These are phyloP conservation scores for Lathyrus aphaca DNA, from an alignment of 306 rosid genomes.

Conservation along the genomic window DNA sequence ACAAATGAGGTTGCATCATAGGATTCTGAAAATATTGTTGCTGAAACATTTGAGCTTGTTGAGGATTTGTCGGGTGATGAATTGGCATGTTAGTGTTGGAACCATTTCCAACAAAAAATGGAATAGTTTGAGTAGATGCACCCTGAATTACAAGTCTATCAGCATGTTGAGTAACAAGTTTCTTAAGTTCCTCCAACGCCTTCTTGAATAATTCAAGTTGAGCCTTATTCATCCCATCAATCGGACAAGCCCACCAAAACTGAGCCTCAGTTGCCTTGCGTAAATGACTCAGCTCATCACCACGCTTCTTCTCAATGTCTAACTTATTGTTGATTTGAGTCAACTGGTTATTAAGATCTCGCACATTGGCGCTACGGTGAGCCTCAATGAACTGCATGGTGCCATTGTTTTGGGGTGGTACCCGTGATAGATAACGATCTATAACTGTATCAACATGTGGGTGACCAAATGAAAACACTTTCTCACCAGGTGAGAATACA, in stretches of 20 bases:
- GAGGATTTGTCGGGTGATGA: neutral
- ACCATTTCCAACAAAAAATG: neutral
- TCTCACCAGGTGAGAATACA: constrained; percentile 41
- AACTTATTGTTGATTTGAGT: neutral
- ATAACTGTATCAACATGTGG: constrained; percentile 29
- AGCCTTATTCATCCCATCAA: neutral
- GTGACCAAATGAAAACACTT: constrained; percentile 49
- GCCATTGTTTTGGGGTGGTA: neutral
- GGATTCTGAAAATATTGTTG: constrained; percentile 2
- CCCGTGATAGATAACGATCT: constrained; percentile 21
- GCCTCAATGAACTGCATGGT: constrained; percentile 36
- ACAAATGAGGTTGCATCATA: constrained; percentile 14
- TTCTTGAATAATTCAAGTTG: neutral
- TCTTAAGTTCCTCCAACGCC: constrained; percentile 4
- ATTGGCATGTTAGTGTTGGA: neutral
- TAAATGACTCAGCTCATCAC: neutral
- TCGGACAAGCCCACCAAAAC: constrained; percentile 25
- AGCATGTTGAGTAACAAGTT: neutral
- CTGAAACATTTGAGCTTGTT: neutral
- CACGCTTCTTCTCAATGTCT: neutral
- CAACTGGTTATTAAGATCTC: constrained; percentile 30
- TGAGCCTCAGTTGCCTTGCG: neutral
- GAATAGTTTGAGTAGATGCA: neutral
- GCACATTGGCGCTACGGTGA: constrained; percentile 33
- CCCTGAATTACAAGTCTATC: neutral